Percentiles rank a stretch among this genome's conserved stretches.
phyloP scores from a whole-genome alignment of 305 asterid genomes.

The Striga hermonthica region DNA sequence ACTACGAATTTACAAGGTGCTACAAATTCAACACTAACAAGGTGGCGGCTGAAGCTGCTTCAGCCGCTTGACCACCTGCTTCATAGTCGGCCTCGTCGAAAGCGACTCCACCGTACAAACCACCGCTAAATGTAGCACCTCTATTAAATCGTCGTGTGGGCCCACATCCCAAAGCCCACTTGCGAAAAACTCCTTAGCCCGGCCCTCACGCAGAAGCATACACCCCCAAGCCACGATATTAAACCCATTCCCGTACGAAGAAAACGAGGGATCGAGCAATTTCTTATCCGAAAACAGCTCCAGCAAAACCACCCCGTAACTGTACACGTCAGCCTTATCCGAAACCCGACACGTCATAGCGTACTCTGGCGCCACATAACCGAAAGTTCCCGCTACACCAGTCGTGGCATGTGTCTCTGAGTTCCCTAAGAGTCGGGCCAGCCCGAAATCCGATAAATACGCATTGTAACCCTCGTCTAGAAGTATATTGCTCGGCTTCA shows the following conservation, averaged over 20 bases:
- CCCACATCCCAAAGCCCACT: constrained; percentile 72
- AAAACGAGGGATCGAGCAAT: constrained; percentile 68
- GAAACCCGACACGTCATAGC: neutral
- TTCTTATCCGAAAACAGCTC: constrained; percentile 63
- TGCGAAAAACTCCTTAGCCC: constrained; percentile 67
- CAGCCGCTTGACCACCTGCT: constrained; percentile 67
- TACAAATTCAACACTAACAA: constrained; percentile 36
- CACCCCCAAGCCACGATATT: constrained; percentile 75
- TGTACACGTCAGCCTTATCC: constrained; percentile 10
- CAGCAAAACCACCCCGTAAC: constrained; percentile 8
- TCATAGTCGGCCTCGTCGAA: constrained; percentile 74
- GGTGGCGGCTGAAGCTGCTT: constrained; percentile 74
- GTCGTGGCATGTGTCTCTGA: neutral
- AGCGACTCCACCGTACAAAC: constrained; percentile 69
- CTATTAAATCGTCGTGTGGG: constrained; percentile 71
- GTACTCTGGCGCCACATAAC: constrained; percentile 6
- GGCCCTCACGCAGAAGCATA: constrained; percentile 69
- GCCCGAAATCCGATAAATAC: neutral
- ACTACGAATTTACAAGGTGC: too few relatives aligned
- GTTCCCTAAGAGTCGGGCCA: neutral
- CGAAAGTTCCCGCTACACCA: neutral
- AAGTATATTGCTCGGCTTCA: neutral
- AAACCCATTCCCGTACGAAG: constrained; percentile 62
- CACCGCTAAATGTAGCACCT: constrained; percentile 64
- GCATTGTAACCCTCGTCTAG: neutral